These are phyloP conservation scores for Pezicula carpinea DNA, from an alignment of 2,329 filamentous ascomycete species.

Conservation along the genomic window DNA sequence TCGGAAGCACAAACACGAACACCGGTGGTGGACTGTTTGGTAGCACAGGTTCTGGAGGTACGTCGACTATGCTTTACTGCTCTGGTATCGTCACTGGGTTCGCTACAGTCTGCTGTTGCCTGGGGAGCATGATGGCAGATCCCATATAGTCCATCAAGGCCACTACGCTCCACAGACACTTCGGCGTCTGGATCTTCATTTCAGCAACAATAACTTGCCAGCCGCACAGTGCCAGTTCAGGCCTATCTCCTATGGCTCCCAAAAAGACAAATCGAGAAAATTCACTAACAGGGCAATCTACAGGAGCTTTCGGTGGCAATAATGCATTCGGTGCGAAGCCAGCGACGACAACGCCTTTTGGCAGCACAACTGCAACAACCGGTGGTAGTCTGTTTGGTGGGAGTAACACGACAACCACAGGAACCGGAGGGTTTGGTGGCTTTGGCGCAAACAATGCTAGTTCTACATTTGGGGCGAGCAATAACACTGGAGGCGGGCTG, in stretches of 20 bases:
- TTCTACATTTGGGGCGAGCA: neutral
- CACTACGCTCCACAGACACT: no score
- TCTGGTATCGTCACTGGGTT: constrained; percentile 17
- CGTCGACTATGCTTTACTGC: constrained; percentile 24
- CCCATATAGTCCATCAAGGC: neutral
- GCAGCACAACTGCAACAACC: constrained; percentile 34
- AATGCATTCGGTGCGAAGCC: constrained; percentile 32
- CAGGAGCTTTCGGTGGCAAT: constrained; percentile 39
- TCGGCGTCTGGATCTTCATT: no score
- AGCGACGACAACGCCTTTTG: constrained; percentile 1
- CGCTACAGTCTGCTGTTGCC: constrained; percentile 4
- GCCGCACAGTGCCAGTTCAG: no score
- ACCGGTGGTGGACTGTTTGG: constrained; percentile 36
- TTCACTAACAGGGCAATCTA: constrained; percentile 4
- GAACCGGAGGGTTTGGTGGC: constrained; percentile 28
- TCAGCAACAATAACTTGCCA: no score
- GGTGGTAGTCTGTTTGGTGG: constrained; percentile 50
- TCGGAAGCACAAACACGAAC: constrained; percentile 33
- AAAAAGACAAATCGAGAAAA: neutral
- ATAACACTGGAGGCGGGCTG: no score
- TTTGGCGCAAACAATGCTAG: constrained; percentile 36
- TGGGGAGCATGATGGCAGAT: neutral
- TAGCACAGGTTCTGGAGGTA: constrained; percentile 33
- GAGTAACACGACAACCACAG: constrained; percentile 24
- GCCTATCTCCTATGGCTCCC: no score